Evolutionary conservation across 2,329 filamentous ascomycete genomes (phyloP), one percentile per base, ranked within the genome.

Genomic region (Hymenoscyphus albidus): DNA sequence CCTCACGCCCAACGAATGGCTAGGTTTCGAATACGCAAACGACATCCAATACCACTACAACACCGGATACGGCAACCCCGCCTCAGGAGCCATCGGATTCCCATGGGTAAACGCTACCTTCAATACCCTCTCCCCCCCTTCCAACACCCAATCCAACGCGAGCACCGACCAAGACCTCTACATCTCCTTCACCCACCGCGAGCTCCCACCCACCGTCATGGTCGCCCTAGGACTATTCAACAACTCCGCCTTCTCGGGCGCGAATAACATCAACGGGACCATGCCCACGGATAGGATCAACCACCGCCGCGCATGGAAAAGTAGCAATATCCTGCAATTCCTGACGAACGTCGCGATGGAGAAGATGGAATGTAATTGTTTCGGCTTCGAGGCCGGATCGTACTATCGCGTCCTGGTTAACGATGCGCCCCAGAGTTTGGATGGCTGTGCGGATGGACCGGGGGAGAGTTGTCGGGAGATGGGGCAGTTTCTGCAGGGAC

Each of bases 201-300:
- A 83, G 71, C 73, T 85, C 2, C 82, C 82, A 3, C 82, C 82
- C 0, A 81, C 80, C 0, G 80, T 85, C 1, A 74, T 84, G 18
- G 82, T 83, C 0, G 80, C 83, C 0, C 72, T 86, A 61, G 83
- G 81, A 3, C 74, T 85, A 6, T 85, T 83, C 76, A 84, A 85
- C 74, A 84, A 83, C 73, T 80, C 78, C 4, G 79, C 76, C 0
- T 80, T 78, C 67, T 78, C 80, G 0, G 80, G 79, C 6, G 72
- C 76, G 1, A 76, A 81, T 69, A 72, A 82, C 63, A 71, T 80
- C 55, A 84, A 84, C 66, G 76, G 72, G 18, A 82, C 80, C 9
- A 83, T 85, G 82, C 81, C 82, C 0, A 69, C 76, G 3, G 73
- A 78, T 62, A 74, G 72, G 51, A 78, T 83, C 68, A 85, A 84